A percentile compares a stretch with the other conserved stretches of the same genome.
Conservation (phyloP, 306 rosid species). For the Acacia melanoxylon region DNA sequence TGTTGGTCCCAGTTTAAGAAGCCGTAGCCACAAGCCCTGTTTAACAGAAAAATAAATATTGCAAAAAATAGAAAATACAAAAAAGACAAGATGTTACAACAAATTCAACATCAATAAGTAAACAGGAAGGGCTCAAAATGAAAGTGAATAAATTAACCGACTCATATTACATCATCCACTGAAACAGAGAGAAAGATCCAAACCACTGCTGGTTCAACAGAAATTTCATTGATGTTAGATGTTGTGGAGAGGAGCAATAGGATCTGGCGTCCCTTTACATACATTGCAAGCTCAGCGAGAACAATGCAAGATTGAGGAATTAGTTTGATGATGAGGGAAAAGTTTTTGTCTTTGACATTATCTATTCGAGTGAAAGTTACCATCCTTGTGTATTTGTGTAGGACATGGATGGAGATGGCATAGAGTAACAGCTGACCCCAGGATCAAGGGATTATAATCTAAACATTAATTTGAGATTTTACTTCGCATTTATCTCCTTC, state of each 20-base stretch:
- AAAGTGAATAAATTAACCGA: background rate
- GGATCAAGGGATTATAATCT: background rate
- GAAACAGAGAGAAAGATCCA: background rate
- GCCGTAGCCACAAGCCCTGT: conserved; percentile 98
- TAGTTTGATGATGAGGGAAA: background rate
- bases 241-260: background rate
- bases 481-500: background rate
- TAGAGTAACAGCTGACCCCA: background rate
- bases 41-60: conserved; percentile 31
- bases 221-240: background rate
- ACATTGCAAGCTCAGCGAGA: background rate
- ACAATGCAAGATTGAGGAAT: background rate
- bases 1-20: conserved; percentile 88
- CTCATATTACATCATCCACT: conserved; percentile 5
- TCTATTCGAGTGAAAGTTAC: background rate
- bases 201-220: background rate
- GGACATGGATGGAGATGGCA: background rate
- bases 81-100: conserved; percentile 12
- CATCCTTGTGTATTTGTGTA: background rate
- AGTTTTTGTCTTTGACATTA: background rate
- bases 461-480: no score
- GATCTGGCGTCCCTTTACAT: background rate
- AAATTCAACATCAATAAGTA: background rate
- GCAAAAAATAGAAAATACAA: background rate
- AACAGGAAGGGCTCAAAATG: background rate